These are phyloP conservation scores for Anethum foeniculum DNA, from an alignment of 140 eudicot species.

Conservation along the genomic window DNA sequence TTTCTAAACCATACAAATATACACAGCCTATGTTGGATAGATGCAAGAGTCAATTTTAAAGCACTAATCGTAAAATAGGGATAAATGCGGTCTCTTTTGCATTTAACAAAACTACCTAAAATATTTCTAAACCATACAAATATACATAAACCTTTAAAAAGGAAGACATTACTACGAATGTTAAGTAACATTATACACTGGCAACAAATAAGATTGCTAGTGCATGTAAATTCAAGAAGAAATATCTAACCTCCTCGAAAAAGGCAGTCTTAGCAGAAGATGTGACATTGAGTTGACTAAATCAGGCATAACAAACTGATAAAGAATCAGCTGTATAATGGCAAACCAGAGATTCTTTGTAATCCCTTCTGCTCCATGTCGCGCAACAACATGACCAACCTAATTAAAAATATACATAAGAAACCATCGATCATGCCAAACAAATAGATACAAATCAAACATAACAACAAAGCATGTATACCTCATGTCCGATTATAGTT, in stretches of 20 bases:
- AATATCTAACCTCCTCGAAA: constrained; percentile 60
- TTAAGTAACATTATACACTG: too few relatives aligned
- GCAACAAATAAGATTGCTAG: too few relatives aligned
- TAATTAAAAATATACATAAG: constrained; percentile 24
- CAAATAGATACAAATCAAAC: not conserved
- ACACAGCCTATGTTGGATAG: too few relatives aligned
- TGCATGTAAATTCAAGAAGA: not conserved
- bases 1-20: too few relatives aligned
- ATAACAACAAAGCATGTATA: constrained; percentile 9
- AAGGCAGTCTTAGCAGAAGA: constrained; percentile 77
- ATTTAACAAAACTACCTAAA: not conserved
- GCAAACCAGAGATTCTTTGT: constrained; percentile 79
- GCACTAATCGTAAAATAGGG: not conserved
- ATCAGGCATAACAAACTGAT: constrained; percentile 71
- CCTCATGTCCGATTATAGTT: constrained; percentile 92
- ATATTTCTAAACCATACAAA: not conserved
- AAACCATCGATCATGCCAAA: not conserved
- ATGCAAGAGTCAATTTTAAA: not conserved
- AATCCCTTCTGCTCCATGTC: constrained; percentile 80
- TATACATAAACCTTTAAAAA: not conserved
- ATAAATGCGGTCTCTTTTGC: not conserved
- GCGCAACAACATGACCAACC: constrained; percentile 95
- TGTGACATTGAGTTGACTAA: constrained; percentile 67
- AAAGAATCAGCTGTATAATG: constrained; percentile 53
- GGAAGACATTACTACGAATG: too few relatives aligned